Conservation (phyloP, 2,329 filamentous ascomycete species). For the Bipolaris oryzae region DNA sequence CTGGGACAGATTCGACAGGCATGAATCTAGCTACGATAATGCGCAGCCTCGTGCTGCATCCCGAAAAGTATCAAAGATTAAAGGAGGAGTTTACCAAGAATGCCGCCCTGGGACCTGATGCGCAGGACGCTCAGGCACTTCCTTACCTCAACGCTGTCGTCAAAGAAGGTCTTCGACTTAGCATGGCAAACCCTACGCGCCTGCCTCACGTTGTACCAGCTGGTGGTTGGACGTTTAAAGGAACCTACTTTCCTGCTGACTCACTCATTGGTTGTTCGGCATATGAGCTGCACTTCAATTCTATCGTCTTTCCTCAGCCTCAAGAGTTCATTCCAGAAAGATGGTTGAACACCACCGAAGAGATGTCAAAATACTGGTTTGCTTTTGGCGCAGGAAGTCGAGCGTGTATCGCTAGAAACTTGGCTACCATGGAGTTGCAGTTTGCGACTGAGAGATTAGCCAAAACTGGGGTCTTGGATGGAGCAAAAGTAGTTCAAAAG, state of each 20-base stretch:
- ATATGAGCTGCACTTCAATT: conserved; percentile 37
- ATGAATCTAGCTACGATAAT: conserved; percentile 38
- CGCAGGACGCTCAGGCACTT: conserved; percentile 35
- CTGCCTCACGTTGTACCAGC: conserved; percentile 38
- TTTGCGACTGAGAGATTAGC: conserved; percentile 51
- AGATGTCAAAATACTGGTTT: conserved; percentile 44
- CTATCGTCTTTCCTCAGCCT: conserved; percentile 25
- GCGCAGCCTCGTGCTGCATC: conserved; percentile 25
- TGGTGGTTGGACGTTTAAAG: conserved; percentile 36
- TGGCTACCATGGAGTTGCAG: conserved; percentile 39
- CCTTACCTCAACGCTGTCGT: conserved; percentile 56
- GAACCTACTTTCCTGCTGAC: conserved; percentile 29
- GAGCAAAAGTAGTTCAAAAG: conserved; percentile 50
- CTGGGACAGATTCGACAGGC: conserved; percentile 38
- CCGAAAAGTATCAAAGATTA: conserved; percentile 27
- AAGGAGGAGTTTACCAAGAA: conserved; percentile 29
- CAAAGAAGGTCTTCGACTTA: conserved; percentile 54
- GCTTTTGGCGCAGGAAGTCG: conserved; percentile 42
- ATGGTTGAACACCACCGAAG: conserved; percentile 41
- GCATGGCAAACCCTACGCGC: conserved; percentile 48
- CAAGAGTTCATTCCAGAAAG: conserved; percentile 31
- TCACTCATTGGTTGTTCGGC: conserved; percentile 38
- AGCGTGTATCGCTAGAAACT: conserved; percentile 40
- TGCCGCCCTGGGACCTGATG: conserved; percentile 10
- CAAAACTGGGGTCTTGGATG: conserved; percentile 52